A percentile compares a stretch with the other conserved stretches of the same genome.
These are phyloP conservation scores for Physcomitrellopsis africana DNA, from an alignment of 225 moss, liverwort and hornwort species.

Conservation along the genomic window DNA sequence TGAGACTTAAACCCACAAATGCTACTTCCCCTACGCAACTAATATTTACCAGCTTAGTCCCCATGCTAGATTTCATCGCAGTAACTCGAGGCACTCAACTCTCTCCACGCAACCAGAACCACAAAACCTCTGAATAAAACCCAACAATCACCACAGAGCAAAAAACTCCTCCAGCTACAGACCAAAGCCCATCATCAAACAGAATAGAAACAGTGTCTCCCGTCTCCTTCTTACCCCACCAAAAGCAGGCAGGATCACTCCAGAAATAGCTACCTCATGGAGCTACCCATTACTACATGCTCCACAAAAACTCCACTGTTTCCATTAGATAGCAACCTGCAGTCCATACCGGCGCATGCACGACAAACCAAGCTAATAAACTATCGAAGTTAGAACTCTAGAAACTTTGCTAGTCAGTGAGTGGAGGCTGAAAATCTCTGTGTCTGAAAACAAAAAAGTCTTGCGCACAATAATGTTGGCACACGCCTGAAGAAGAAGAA, in stretches of 20 bases:
- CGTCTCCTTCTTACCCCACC: not conserved
- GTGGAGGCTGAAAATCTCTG: too few relatives aligned
- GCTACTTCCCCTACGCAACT: not conserved
- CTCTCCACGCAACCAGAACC: not conserved
- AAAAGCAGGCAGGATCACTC: not conserved
- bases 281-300: not conserved
- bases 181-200: not conserved
- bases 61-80: slow-evolving; percentile 7
- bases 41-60: not conserved
- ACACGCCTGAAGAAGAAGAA: too few relatives aligned
- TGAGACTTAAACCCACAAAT: not conserved
- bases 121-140: not conserved
- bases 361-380: too few relatives aligned
- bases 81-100: not conserved
- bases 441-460: too few relatives aligned
- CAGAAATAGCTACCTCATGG: not conserved
- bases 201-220: not conserved
- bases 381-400: too few relatives aligned
- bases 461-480: too few relatives aligned
- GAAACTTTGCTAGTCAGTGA: too few relatives aligned
- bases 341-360: not conserved
- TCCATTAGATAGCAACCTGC: not conserved
- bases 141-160: not conserved
- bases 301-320: not conserved
- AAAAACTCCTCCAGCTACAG: not conserved